Evolutionary conservation across 371 early-diverging fungal species (phyloP).

Genomic region (Vairimorpha apis): DNA sequence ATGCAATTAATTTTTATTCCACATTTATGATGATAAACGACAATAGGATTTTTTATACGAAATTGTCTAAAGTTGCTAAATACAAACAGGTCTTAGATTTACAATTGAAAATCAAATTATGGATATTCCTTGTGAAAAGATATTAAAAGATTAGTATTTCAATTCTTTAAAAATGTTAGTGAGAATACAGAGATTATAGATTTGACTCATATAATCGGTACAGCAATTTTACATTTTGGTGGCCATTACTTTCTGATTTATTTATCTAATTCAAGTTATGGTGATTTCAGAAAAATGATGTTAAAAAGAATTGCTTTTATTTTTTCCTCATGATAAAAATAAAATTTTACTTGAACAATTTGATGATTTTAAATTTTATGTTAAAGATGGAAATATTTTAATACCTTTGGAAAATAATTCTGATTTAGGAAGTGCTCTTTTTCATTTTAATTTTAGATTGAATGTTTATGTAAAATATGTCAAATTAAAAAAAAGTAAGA

Average conservation of each 20-base stretch:
- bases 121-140: constrained; percentile 26
- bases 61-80: constrained; percentile 18
- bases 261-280: background rate
- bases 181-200: background rate
- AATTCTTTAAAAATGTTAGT: constrained; percentile 12
- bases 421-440: constrained; percentile 13
- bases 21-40: background rate
- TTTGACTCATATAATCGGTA: constrained; percentile 11
- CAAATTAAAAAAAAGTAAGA: background rate
- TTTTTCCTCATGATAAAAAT: background rate
- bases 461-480: constrained; percentile 3
- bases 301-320: constrained; percentile 14
- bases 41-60: constrained; percentile 1
- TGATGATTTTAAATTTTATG: constrained; percentile 22
- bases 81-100: background rate
- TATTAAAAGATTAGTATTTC: constrained; percentile 17
- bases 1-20: background rate
- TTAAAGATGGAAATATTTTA: constrained; percentile 8
- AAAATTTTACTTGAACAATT: constrained; percentile 18
- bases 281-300: constrained; percentile 15
- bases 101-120: background rate
- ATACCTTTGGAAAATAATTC: constrained; percentile 27
- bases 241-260: constrained; percentile 16
- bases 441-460: constrained; percentile 26
- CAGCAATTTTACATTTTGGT: constrained; percentile 23